Base-by-base conservation (phyloP, 1,284 basidiomycete species). In the Austroboletus niveus region DNA sequence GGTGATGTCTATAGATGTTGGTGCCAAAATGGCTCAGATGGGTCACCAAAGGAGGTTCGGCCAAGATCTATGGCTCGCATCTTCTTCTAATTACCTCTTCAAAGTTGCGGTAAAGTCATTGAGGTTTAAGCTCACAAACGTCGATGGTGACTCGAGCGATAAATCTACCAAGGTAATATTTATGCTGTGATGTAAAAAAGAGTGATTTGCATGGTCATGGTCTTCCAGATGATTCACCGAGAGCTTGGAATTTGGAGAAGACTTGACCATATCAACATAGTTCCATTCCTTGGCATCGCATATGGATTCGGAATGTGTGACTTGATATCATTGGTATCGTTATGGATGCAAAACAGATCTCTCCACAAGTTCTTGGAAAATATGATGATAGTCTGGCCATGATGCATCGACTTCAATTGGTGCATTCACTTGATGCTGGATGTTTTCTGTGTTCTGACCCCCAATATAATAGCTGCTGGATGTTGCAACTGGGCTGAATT, bases 71-170 rank as follows among this genome's bases (percentile, higher is more conserved):
- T 30, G 2, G 17, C 12, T 17, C 5, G 27, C 1, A 7, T 8
- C n/a, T 0, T 20, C 22, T 6, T 4, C 27, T n/a, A 17, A 1
- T 11, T 24, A 24, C 11, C n/a, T 14, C 20, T 10, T n/a, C 14
- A 31, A 61, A 53, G 59, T 61, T 4, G 59, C 57, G 8, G 56
- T 63, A 1, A 61, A 63, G 34, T 22, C 48, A 0, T 47, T 61
- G 1, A 47, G 49, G 24, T 51, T 48, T 6, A 44, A 0, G 1
- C 20, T 49, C 10, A 12, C 22, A 11, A 12, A 17, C 17, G 17
- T 41, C 7, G 27, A 7, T 27, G 27, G 7, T 3, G 35, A 57
- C 5, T 0, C 7, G 3, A 10, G 5, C 14, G 5, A 44, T n/a
- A 45, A 8, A 3, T 29, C 32, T 1, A 0, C 1, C 5, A 57